Base-by-base conservation (phyloP, 257 asterid genomes). In the Leonotis leonurus region DNA sequence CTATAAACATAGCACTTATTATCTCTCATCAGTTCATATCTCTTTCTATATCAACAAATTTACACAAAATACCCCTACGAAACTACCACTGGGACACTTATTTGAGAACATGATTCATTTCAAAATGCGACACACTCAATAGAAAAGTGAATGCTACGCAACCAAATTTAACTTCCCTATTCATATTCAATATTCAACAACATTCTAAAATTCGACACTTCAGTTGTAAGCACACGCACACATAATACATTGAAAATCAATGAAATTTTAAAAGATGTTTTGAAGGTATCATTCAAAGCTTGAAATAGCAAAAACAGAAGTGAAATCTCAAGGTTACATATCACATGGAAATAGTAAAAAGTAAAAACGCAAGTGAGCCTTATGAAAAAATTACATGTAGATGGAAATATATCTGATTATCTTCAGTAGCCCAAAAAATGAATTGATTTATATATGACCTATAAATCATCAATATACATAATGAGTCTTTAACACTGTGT, bases 371-470 rank as follows among this genome's bases (percentile, higher is more conserved):
- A n/a, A n/a, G n/a, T 41, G 45, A 18, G 44, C 37, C 54, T 36
- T 27, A 40, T 52, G 17, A 53, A 41, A 40, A 26, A 37, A 45
- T 16, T 43, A 17, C 66, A 37, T 32, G 29, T 21, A 41, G 16
- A 48, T 48, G 12, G 32, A 36, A n/a, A n/a, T n/a, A 33, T 16
- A 48, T n/a, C n/a, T n/a, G 30, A 39, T 32, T 39, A 33, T 64
- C 51, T 24, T 12, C 27, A 16, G 26, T 64, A 26, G n/a, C n/a
- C n/a, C n/a, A 50, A 35, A 46, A 63, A 70, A 70, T 66, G 73
- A 61, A 75, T 70, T 54, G 60, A 61, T 64, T 61, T 37, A 49
- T 60, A 70, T 36, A 25, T 65, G 68, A 61, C 75, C 79, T 67
- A 56, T 45, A 58, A 43, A 51, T 64, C 56, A 43, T 57, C 64